Base-by-base conservation (phyloP, 2,329 filamentous ascomycete species). In the Furcasterigmium sp. region DNA sequence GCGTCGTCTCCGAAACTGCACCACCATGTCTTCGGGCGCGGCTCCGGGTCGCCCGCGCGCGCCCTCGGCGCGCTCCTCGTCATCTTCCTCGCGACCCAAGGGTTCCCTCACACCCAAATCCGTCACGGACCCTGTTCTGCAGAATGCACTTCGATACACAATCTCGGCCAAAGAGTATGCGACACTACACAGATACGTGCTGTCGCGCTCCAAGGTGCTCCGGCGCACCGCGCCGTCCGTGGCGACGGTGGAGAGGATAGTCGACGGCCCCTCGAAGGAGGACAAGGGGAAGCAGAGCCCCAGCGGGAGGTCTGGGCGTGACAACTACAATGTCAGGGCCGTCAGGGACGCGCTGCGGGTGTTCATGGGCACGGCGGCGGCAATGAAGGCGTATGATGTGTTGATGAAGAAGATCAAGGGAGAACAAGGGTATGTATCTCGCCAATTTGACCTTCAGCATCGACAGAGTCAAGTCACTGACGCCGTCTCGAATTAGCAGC, bases 111-210 rank as follows among this genome's bases (percentile, higher is more conserved):
- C 47, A 18, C 37, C 44, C 40, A 47, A 46, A 13, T 41, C 62
- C 4, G 54, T 52, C 23, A 45, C 51, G 30, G 85, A 91, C 52
- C 85, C 87, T 5, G 75, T 94, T 49, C 75, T 94, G 44, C 87
- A 87, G 63, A 94, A 93, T 63, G 84, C 88, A 35, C 74, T 96
- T 46, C 84, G 90, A 52, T 91, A 95, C 65, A 93, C 87, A 45
- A 89, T 91, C 59, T 85, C 82, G 7, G 82, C 88, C 34, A 82
- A 84, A 62, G 91, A 96, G 63, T 96, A 96, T 64, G 84, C 87
- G 52, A 70, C 84, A 1, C 77, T 96, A 15, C 89, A 95, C 63
- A 84, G 85, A 57, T 90, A 91, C 58, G 76, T 95, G 42, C 75
- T 93, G 40, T 89, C 87, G 47, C 81, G 84, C 37, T 84, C 87